phyloP scores from a whole-genome alignment of 305 asterid genomes.

The Solanum chacoense region DNA sequence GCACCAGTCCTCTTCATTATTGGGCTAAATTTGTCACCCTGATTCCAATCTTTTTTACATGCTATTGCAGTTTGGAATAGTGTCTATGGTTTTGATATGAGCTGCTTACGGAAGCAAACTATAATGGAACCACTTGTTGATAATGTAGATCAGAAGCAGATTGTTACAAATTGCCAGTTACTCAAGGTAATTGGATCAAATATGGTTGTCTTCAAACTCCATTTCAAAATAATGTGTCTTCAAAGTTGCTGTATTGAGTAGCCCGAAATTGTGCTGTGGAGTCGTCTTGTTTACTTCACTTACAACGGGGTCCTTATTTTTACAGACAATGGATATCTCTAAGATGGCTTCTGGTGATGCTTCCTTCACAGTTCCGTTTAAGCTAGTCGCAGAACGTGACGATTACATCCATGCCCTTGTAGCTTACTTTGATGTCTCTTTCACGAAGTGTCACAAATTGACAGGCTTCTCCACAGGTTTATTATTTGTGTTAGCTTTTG shows the following conservation, averaged over 20 bases:
- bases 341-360: constrained; percentile 79
- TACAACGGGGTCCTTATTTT: background rate
- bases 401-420: constrained; percentile 94
- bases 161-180: constrained; percentile 72
- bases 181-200: constrained; percentile 50
- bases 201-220: background rate
- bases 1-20: background rate
- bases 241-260: background rate
- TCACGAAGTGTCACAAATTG: constrained; percentile 72
- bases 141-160: constrained; percentile 74
- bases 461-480: constrained; percentile 89
- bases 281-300: background rate
- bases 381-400: constrained; percentile 79
- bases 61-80: constrained; percentile 64
- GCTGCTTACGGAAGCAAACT: constrained; percentile 81
- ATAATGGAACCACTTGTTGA: constrained; percentile 88
- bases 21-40: background rate
- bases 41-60: background rate
- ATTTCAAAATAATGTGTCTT: background rate
- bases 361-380: constrained; percentile 83
- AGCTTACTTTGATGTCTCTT: constrained; percentile 88
- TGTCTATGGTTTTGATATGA: constrained; percentile 92
- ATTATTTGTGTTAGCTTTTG: background rate
- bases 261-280: background rate
- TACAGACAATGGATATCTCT: constrained; percentile 87